Conservation (phyloP, 345 rosid genomes). For the Trapa incisa region DNA sequence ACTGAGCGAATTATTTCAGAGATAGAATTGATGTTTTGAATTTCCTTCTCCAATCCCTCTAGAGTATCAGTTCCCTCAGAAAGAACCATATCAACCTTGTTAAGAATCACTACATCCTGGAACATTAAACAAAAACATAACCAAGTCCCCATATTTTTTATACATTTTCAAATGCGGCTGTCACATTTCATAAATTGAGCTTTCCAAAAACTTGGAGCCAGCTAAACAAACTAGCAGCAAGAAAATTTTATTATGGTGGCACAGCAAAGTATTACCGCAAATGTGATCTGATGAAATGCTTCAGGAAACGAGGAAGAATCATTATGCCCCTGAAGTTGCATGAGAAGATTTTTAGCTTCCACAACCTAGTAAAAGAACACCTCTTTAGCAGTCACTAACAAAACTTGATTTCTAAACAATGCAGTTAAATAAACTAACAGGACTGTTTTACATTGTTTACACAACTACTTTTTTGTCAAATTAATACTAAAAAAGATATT, state of each 20-base stretch:
- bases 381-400: neutral
- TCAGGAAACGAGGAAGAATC: constrained; percentile 72
- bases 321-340: constrained; percentile 49
- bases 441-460: neutral
- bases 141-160: neutral
- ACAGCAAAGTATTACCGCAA: constrained; percentile 47
- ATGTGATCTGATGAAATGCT: constrained; percentile 81
- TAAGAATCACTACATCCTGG: constrained; percentile 83
- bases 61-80: constrained; percentile 33
- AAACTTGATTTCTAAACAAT: neutral
- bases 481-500: too few relatives aligned
- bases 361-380: constrained; percentile 49
- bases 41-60: constrained; percentile 65
- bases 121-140: constrained; percentile 9
- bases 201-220: neutral
- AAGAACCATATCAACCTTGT: constrained; percentile 86
- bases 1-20: constrained; percentile 57
- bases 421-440: neutral
- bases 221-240: neutral
- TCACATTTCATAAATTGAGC: neutral
- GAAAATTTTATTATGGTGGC: neutral
- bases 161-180: neutral
- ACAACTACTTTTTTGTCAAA: neutral
- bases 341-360: constrained; percentile 83
- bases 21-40: constrained; percentile 61